A percentile compares a stretch with the other conserved stretches of the same genome.
These are phyloP conservation scores for Ascochyta rabiei DNA, from an alignment of 2,329 filamentous ascomycete genomes.

Conservation along the genomic window DNA sequence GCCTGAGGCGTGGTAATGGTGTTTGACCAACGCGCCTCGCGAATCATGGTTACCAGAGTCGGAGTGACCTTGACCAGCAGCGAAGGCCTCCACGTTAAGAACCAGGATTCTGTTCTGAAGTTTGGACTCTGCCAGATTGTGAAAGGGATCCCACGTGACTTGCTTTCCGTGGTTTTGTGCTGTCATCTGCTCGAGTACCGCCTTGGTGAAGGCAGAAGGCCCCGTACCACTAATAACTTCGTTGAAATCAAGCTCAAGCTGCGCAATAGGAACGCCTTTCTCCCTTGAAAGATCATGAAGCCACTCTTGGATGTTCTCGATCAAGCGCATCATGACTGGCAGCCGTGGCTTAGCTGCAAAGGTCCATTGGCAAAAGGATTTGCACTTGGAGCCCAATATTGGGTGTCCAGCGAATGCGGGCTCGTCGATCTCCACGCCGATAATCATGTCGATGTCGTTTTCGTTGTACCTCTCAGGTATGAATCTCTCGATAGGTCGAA, in stretches of 20 bases:
- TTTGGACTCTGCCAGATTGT: constrained; percentile 69
- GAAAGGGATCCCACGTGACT: constrained; percentile 69
- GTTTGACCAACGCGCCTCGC: constrained; percentile 70
- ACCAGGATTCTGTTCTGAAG: constrained; percentile 69
- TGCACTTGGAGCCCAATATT: constrained; percentile 70
- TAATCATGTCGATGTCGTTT: constrained; percentile 71
- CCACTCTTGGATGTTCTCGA: constrained; percentile 73
- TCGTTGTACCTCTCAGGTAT: constrained; percentile 69
- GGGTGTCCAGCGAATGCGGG: constrained; percentile 68
- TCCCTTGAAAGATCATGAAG: constrained; percentile 63
- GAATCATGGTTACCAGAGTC: constrained; percentile 73
- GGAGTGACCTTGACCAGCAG: constrained; percentile 74
- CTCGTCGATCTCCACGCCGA: constrained; percentile 74
- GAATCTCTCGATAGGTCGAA: constrained; percentile 61
- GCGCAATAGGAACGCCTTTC: constrained; percentile 64
- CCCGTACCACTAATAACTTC: constrained; percentile 76
- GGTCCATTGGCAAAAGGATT: constrained; percentile 77
- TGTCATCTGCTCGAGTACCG: constrained; percentile 69
- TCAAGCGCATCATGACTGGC: constrained; percentile 70
- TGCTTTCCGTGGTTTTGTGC: constrained; percentile 49
- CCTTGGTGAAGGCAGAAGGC: constrained; percentile 71
- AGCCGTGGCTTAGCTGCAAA: constrained; percentile 72
- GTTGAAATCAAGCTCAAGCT: constrained; percentile 72
- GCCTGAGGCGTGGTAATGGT: constrained; percentile 76
- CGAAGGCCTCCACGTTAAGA: constrained; percentile 73